These are phyloP conservation scores for Aspergillus nidulans DNA, from an alignment of 495 filamentous ascomycete species.

Conservation along the genomic window DNA sequence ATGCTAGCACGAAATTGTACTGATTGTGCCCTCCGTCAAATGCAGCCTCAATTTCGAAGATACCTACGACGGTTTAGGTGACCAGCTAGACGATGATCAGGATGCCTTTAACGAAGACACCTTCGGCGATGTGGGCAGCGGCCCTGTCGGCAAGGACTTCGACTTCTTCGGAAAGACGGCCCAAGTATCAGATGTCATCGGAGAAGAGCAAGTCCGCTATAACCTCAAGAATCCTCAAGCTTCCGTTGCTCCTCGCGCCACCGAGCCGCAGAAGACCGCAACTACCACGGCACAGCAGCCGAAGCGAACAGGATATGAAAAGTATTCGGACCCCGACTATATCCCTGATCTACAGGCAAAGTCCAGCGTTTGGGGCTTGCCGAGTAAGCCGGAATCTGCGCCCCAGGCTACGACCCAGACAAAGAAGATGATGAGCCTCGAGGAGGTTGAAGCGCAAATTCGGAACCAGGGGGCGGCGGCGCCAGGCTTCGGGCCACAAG, in stretches of 20 bases:
- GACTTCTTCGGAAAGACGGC: slow-evolving; percentile 95
- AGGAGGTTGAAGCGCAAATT: slow-evolving; percentile 96
- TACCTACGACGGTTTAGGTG: slow-evolving; percentile 93
- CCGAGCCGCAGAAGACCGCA: slow-evolving; percentile 28
- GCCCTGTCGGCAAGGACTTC: slow-evolving; percentile 79
- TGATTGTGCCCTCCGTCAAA: slow-evolving; percentile 2
- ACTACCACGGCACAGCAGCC: slow-evolving; percentile 45
- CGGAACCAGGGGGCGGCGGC: slow-evolving; percentile 53
- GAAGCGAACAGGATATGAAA: slow-evolving; percentile 78
- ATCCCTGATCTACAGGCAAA: slow-evolving; percentile 87
- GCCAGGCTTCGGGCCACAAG: slow-evolving; percentile 26
- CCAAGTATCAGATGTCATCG: slow-evolving; percentile 74
- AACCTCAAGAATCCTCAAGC: slow-evolving; percentile 56
- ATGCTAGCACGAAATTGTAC: neutral
- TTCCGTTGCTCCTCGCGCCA: slow-evolving; percentile 33
- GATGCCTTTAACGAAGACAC: slow-evolving; percentile 98
- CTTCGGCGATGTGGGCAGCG: slow-evolving; percentile 61
- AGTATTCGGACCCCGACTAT: slow-evolving; percentile 69
- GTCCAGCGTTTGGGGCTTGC: slow-evolving; percentile 85
- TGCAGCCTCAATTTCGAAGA: slow-evolving; percentile 88
- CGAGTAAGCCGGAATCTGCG: slow-evolving; percentile 44
- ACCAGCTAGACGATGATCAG: slow-evolving; percentile 85
- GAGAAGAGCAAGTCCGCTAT: slow-evolving; percentile 84
- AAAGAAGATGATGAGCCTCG: slow-evolving; percentile 92
- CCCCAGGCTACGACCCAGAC: slow-evolving; percentile 23